Percentiles rank a stretch among this genome's conserved stretches.
Evolutionary conservation across 106 monocot species (phyloP).

Genomic region (Xerophyta viscosa): DNA sequence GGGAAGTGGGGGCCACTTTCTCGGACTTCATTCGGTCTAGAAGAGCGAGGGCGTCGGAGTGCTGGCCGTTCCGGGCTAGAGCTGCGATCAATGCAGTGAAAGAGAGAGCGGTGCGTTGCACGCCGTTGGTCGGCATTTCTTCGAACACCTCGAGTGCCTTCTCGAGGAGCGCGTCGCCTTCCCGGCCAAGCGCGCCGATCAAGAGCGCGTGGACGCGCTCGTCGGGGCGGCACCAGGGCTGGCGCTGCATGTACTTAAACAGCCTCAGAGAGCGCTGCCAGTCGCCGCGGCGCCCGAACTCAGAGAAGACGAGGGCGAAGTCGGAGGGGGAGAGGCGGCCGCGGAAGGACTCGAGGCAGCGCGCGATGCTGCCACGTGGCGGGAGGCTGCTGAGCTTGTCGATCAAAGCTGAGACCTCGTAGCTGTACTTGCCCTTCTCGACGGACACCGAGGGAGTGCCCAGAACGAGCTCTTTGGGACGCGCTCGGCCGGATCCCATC

Average conservation of each 20-base stretch:
- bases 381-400: slow-evolving; percentile 89
- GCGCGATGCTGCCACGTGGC: slow-evolving; percentile 87
- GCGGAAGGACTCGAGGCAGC: slow-evolving; percentile 81
- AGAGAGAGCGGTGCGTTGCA: slow-evolving; percentile 64
- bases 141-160: slow-evolving; percentile 74
- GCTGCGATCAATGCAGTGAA: slow-evolving; percentile 85
- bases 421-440: slow-evolving; percentile 75
- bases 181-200: slow-evolving; percentile 76
- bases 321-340: slow-evolving; percentile 74
- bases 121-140: slow-evolving; percentile 55
- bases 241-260: slow-evolving; percentile 98
- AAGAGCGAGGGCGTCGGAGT: slow-evolving; percentile 38
- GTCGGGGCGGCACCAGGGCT: slow-evolving; percentile 90
- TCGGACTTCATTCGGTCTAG: slow-evolving; percentile 72
- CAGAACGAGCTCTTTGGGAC: slow-evolving; percentile 51
- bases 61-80: slow-evolving; percentile 63
- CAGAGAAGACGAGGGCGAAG: slow-evolving; percentile 82
- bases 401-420: slow-evolving; percentile 83
- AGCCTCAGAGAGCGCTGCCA: slow-evolving; percentile 97
- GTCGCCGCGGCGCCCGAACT: slow-evolving; percentile 81
- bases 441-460: slow-evolving; percentile 37
- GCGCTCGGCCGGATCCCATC: slow-evolving; percentile 6
- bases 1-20: slow-evolving; percentile 47
- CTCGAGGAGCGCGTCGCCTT: slow-evolving; percentile 61
- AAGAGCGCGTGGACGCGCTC: slow-evolving; percentile 94